phyloP scores from a whole-genome alignment of 352 stramenopile genomes.

The Globisporangium mamillatum region DNA sequence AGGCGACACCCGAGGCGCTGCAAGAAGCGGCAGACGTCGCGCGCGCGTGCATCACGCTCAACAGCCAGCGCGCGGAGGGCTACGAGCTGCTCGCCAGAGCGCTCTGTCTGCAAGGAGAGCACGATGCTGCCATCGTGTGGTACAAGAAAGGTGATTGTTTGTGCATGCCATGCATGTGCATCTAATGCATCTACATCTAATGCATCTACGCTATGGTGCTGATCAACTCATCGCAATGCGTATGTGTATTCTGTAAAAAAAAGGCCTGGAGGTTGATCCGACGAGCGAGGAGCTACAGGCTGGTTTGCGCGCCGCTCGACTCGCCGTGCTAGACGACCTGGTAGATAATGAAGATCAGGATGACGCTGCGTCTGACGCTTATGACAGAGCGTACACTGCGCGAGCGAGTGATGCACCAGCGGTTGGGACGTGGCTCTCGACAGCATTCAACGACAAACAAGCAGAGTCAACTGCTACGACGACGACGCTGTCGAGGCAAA shows the following conservation, averaged over 20 bases:
- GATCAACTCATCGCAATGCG: background rate
- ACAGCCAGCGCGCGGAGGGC: conserved; percentile 20
- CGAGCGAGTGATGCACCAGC: background rate
- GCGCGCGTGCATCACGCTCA: conserved; percentile 22
- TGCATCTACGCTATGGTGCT: background rate
- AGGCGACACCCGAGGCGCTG: conserved; percentile 18
- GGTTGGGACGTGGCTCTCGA: background rate
- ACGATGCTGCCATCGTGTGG: conserved; percentile 38
- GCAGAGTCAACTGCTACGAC: background rate
- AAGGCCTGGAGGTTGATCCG: conserved; percentile 41
- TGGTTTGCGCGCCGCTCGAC: conserved; percentile 44
- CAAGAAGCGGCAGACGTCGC: conserved; percentile 31
- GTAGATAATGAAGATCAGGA: conserved; percentile 33
- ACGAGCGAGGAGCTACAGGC: conserved; percentile 34
- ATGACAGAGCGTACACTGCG: background rate
- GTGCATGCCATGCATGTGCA: background rate
- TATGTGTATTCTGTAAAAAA: background rate
- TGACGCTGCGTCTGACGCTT: conserved; percentile 6
- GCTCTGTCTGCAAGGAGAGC: conserved; percentile 30
- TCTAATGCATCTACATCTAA: too few species aligned
- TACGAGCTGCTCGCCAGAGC: conserved; percentile 38
- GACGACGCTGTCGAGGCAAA: background rate
- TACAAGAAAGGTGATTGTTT: conserved; percentile 42
- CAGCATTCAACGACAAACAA: background rate
- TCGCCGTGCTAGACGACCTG: conserved; percentile 47